phyloP scores from a whole-genome alignment of 169 alveolate species.

The Theileria orientalis region DNA sequence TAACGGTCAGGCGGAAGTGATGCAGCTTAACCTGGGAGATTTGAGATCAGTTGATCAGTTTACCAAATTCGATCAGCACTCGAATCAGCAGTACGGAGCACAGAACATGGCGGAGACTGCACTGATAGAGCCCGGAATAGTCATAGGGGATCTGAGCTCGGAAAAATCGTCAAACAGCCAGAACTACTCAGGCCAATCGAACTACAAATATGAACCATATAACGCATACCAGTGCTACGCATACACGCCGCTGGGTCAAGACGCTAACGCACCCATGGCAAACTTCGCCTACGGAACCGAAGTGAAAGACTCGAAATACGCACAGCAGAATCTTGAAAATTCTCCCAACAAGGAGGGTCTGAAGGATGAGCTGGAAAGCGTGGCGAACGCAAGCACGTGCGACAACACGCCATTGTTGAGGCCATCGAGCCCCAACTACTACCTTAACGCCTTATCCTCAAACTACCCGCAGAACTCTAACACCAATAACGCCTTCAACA shows the following conservation, averaged over 20 bases:
- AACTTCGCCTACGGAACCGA: neutral
- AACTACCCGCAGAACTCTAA: neutral
- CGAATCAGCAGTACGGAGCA: neutral
- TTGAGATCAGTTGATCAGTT: neutral
- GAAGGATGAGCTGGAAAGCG: slow-evolving; percentile 9
- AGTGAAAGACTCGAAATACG: neutral
- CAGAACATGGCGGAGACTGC: neutral
- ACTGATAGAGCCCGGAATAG: neutral
- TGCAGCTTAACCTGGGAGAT: neutral
- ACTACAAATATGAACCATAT: neutral
- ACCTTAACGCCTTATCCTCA: too few species aligned
- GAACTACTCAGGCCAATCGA: neutral
- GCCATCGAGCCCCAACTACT: slow-evolving; percentile 7
- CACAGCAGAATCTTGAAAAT: neutral
- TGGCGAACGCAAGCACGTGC: slow-evolving; percentile 26
- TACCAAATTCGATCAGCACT: neutral
- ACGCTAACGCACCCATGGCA: too few species aligned
- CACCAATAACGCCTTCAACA: neutral
- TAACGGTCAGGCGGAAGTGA: too few species aligned
- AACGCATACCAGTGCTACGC: neutral
- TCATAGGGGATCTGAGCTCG: neutral
- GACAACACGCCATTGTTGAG: slow-evolving; percentile 22
- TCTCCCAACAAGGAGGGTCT: neutral
- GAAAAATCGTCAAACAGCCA: neutral
- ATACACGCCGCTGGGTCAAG: too few species aligned